phyloP scores from a whole-genome alignment of 75 land plant species.

The Picea glauca region DNA sequence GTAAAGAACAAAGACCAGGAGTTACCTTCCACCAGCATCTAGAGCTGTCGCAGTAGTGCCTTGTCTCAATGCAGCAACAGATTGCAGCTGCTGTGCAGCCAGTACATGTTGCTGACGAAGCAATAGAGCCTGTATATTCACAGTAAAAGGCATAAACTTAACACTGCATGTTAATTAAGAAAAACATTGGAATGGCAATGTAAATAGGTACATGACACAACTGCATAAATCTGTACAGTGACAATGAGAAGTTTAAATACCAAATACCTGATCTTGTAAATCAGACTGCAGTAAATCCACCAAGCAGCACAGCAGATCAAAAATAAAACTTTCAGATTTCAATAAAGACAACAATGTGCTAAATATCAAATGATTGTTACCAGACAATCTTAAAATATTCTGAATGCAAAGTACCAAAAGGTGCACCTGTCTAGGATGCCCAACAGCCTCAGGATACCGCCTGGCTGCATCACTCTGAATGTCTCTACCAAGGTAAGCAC shows the following conservation, averaged over 20 bases:
- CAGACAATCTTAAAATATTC: not conserved
- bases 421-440: conserved; percentile 65
- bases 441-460: conserved; percentile 58
- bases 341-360: too few species aligned
- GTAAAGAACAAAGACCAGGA: not conserved
- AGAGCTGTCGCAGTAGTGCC: conserved; percentile 30
- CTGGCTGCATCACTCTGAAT: conserved; percentile 53
- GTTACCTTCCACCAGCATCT: conserved; percentile 63
- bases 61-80: conserved; percentile 31
- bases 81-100: conserved; percentile 55
- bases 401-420: not conserved
- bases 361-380: not conserved
- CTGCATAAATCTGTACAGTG: not conserved
- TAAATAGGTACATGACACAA: not conserved
- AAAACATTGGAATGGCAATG: too few species aligned
- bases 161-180: not conserved
- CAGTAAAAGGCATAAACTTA: not conserved
- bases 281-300: conserved; percentile 6
- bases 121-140: conserved; percentile 25
- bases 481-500: conserved; percentile 60
- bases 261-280: conserved; percentile 10
- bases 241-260: not conserved
- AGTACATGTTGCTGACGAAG: conserved; percentile 74
- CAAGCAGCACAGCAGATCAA: not conserved
- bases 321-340: conserved; percentile 7